These are phyloP conservation scores for Platismatia glauca DNA, from an alignment of 495 filamentous ascomycete species.

Conservation along the genomic window DNA sequence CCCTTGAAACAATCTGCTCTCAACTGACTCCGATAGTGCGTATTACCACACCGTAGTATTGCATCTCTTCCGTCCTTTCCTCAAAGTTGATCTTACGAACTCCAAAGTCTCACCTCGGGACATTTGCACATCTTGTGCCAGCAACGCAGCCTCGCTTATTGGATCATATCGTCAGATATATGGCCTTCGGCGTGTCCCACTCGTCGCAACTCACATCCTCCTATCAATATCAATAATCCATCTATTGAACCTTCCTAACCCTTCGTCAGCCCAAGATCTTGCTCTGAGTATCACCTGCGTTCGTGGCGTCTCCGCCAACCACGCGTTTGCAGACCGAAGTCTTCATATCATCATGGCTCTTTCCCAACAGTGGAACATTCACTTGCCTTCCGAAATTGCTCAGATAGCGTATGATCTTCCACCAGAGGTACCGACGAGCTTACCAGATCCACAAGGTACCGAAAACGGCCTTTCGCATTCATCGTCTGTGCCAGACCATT, in stretches of 20 bases:
- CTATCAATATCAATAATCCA: conserved; percentile 32
- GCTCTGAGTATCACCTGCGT: conserved; percentile 22
- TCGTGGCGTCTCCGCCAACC: conserved; percentile 22
- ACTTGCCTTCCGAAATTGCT: conserved; percentile 23
- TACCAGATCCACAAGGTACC: background rate
- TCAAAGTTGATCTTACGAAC: conserved; percentile 25
- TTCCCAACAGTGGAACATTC: conserved; percentile 26
- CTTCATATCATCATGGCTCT: conserved; percentile 24
- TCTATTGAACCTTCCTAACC: conserved; percentile 26
- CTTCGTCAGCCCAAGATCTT: conserved; percentile 17
- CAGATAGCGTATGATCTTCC: background rate
- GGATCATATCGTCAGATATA: conserved; percentile 26
- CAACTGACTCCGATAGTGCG: conserved; percentile 23
- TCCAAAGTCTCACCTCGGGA: conserved; percentile 26
- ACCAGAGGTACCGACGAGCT: background rate
- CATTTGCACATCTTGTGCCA: conserved; percentile 28
- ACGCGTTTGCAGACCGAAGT: conserved; percentile 19
- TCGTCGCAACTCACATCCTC: conserved; percentile 27
- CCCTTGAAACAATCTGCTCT: background rate
- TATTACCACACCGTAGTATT: conserved; percentile 31
- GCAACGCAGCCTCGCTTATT: conserved; percentile 25
- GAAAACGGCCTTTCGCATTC: background rate
- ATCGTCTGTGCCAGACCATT: background rate
- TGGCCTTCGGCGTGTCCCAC: conserved; percentile 22
- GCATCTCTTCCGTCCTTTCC: conserved; percentile 33